Evolutionary conservation across 768 basidiomycete genomes (phyloP).

Genomic region (Dioszegia aurantiaca): DNA sequence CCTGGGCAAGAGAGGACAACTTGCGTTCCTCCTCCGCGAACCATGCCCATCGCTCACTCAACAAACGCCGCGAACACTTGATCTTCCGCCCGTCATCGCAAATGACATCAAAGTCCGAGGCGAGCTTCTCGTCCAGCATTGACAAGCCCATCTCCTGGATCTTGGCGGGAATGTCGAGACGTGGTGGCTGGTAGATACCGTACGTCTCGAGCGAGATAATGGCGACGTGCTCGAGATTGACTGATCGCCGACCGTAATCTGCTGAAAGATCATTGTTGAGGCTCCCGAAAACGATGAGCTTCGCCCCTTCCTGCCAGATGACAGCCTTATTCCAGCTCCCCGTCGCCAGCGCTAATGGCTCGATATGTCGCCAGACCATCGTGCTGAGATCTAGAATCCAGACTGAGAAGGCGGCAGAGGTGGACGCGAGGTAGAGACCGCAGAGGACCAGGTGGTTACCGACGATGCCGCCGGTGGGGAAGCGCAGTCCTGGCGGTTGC

Average conservation of each 20-base stretch:
- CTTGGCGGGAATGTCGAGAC: conserved; percentile 59
- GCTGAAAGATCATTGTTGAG: conserved; percentile 53
- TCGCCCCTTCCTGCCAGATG: conserved; percentile 77
- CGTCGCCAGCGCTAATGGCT: conserved; percentile 60
- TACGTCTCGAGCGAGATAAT: conserved; percentile 89
- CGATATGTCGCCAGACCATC: conserved; percentile 39
- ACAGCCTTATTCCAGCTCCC: conserved; percentile 96
- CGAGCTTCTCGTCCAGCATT: conserved; percentile 71
- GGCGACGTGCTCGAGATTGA: conserved; percentile 69
- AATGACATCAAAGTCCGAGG: conserved; percentile 88
- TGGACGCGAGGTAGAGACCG: conserved; percentile 91
- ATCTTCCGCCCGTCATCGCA: conserved; percentile 86
- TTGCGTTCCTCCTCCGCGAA: conserved; percentile 56
- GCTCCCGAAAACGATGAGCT: conserved; percentile 88
- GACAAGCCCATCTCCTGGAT: conserved; percentile 83
- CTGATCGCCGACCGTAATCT: conserved; percentile 48
- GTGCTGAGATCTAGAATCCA: conserved; percentile 83
- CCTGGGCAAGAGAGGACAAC: conserved; percentile 13
- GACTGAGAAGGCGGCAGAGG: conserved; percentile 90
- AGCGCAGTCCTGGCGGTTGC: conserved; percentile 90
- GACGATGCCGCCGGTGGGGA: conserved; percentile 88
- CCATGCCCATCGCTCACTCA: conserved; percentile 94
- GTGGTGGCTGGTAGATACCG: conserved; percentile 88
- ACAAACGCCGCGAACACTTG: conserved; percentile 73
- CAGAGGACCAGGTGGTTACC: conserved; percentile 84